phyloP scores from a whole-genome alignment of 148 eudicot genomes.

The Hydrangea macrophylla region DNA sequence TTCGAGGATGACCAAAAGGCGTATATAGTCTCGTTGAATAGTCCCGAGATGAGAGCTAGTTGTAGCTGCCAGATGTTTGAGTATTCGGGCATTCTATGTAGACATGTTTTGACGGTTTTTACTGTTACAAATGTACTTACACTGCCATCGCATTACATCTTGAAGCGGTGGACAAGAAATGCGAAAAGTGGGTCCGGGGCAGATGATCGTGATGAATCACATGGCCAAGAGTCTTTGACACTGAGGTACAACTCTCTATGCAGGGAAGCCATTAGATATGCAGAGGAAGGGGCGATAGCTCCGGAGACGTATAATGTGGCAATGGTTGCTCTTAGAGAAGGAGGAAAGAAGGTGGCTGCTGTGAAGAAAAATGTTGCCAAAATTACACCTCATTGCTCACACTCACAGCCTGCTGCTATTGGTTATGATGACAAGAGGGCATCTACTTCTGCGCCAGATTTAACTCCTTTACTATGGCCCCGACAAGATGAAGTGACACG shows the following conservation, averaged over 20 bases:
- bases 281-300: constrained; percentile 69
- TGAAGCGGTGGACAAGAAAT: constrained; percentile 87
- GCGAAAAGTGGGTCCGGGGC: constrained; percentile 52
- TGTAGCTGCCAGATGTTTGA: constrained; percentile 97
- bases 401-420: constrained; percentile 42
- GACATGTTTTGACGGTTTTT: constrained; percentile 85
- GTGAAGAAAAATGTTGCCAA: constrained; percentile 58
- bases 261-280: constrained; percentile 74
- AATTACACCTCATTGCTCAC: constrained; percentile 49
- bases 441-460: constrained; percentile 39
- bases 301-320: constrained; percentile 63
- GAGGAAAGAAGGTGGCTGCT: constrained; percentile 52
- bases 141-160: constrained; percentile 80
- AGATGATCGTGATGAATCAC: constrained; percentile 35
- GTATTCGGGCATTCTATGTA: constrained; percentile 82
- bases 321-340: constrained; percentile 62
- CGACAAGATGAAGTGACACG: constrained; percentile 62
- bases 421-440: constrained; percentile 46
- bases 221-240: constrained; percentile 46
- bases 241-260: constrained; percentile 69
- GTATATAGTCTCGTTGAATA: constrained; percentile 60
- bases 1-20: constrained; percentile 81
- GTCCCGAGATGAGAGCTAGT: constrained; percentile 61
- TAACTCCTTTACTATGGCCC: constrained; percentile 80
- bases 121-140: constrained; percentile 91